These are phyloP conservation scores for Fusarium nodosum DNA, from an alignment of 2,329 filamentous ascomycete species.

Conservation along the genomic window DNA sequence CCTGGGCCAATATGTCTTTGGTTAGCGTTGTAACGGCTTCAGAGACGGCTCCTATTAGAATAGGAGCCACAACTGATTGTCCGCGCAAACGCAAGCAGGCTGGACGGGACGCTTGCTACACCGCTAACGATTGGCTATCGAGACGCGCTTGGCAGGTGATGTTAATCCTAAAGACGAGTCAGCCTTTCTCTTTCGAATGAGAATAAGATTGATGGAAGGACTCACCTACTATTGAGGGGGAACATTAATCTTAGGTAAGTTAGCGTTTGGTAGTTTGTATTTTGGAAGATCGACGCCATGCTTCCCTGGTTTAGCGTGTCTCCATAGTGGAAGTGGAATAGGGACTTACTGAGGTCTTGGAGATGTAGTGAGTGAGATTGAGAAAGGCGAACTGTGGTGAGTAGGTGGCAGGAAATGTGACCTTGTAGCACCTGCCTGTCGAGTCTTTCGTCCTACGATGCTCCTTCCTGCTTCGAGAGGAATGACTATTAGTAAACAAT, in stretches of 20 bases:
- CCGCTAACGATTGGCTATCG: conserved; percentile 25
- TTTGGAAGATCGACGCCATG: conserved; percentile 33
- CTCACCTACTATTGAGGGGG: conserved; percentile 36
- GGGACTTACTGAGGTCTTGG: neutral
- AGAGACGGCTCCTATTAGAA: conserved; percentile 21
- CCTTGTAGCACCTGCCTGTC: neutral
- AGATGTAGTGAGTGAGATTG: neutral
- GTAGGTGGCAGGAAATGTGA: neutral
- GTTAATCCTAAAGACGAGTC: conserved; percentile 27
- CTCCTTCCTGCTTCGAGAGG: neutral
- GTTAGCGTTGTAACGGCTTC: conserved; percentile 36
- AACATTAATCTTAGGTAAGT: conserved; percentile 27
- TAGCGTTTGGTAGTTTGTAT: conserved; percentile 6
- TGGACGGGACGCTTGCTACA: conserved; percentile 26
- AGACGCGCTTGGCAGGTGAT: conserved; percentile 21
- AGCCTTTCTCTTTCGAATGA: conserved; percentile 16
- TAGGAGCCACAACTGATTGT: conserved; percentile 46
- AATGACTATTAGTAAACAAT: neutral
- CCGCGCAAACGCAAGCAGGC: conserved; percentile 15
- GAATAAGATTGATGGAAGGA: conserved; percentile 33
- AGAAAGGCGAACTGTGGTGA: neutral
- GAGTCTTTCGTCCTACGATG: neutral
- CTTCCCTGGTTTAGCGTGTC: conserved; percentile 21
- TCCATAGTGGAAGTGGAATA: conserved; percentile 14
- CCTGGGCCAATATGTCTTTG: conserved; percentile 44